A percentile compares a stretch with the other conserved stretches of the same genome.
Evolutionary conservation across 164 flowering plant genomes (phyloP).

Genomic region (grape (Vitis vinifera)): DNA sequence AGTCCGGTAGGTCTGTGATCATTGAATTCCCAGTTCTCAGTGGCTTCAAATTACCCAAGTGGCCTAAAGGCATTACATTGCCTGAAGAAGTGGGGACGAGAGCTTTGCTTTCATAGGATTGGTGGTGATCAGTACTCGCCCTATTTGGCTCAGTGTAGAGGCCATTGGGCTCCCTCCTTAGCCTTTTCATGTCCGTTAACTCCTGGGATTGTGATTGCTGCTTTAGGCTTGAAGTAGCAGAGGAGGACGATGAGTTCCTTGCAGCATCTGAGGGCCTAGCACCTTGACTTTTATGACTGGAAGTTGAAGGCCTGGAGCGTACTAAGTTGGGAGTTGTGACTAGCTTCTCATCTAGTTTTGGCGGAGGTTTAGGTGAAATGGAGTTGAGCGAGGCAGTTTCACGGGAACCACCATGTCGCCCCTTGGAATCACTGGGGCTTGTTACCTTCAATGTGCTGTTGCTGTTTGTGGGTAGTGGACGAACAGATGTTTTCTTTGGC

Average conservation of each 20-base stretch:
- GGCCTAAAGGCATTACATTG: conserved; percentile 30
- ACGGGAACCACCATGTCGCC: background rate
- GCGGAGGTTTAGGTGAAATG: conserved; percentile 2
- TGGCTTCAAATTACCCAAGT: conserved; percentile 36
- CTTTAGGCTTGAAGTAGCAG: conserved; percentile 13
- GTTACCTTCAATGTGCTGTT: background rate
- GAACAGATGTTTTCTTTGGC: conserved; percentile 22
- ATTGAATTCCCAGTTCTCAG: conserved; percentile 5
- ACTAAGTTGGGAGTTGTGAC: conserved; percentile 2
- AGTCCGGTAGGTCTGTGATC: conserved; percentile 6
- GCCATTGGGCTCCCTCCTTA: conserved; percentile 11
- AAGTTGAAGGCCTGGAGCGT: conserved; percentile 11
- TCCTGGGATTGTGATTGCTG: conserved; percentile 10
- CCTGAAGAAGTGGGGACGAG: conserved; percentile 31
- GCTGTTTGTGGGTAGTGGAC: conserved; percentile 12
- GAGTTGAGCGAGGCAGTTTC: conserved; percentile 5
- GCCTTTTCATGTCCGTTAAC: conserved; percentile 1
- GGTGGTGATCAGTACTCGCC: conserved; percentile 13
- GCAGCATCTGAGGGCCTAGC: conserved; percentile 24
- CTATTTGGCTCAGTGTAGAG: conserved; percentile 19
- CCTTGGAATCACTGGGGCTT: conserved; percentile 1
- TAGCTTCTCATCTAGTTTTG: conserved; percentile 4
- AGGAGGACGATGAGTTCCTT: conserved; percentile 35
- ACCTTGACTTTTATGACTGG: conserved; percentile 7
- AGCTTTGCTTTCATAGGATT: conserved; percentile 16